Evolutionary conservation across 2,329 filamentous ascomycete species (phyloP).

Genomic region (Phyllosticta citribraziliensis): DNA sequence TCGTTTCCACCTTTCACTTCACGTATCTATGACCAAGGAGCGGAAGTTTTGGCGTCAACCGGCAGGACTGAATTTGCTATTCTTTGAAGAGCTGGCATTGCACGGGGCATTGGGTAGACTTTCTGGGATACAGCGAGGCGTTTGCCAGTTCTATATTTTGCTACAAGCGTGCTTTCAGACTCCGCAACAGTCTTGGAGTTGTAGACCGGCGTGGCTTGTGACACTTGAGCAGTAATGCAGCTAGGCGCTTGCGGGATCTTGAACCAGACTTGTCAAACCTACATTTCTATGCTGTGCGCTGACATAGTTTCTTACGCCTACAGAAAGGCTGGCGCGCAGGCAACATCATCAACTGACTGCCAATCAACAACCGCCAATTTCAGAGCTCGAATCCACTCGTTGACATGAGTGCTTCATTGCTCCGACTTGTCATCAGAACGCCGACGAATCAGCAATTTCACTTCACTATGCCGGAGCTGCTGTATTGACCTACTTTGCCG

Average conservation of each 20-base stretch:
- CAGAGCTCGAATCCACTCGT: neutral
- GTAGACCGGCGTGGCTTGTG: neutral
- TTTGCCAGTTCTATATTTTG: neutral
- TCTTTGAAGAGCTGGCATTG: conserved; percentile 7
- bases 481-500: no score
- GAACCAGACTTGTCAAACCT: neutral
- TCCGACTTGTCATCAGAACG: neutral
- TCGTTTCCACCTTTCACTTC: neutral
- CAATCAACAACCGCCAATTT: neutral
- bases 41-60: neutral
- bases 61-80: neutral
- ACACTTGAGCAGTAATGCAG: neutral
- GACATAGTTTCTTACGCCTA: neutral
- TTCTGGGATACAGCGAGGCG: conserved; percentile 10
- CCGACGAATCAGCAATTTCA: no score
- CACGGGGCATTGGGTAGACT: conserved; percentile 9
- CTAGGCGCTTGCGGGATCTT: neutral
- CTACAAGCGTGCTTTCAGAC: neutral
- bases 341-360: neutral
- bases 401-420: neutral
- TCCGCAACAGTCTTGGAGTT: neutral
- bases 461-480: no score
- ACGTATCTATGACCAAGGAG: neutral
- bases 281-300: neutral
- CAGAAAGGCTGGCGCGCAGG: neutral